Conservation (phyloP, 169 alveolate genomes). For the Eimeria tenella region DNA sequence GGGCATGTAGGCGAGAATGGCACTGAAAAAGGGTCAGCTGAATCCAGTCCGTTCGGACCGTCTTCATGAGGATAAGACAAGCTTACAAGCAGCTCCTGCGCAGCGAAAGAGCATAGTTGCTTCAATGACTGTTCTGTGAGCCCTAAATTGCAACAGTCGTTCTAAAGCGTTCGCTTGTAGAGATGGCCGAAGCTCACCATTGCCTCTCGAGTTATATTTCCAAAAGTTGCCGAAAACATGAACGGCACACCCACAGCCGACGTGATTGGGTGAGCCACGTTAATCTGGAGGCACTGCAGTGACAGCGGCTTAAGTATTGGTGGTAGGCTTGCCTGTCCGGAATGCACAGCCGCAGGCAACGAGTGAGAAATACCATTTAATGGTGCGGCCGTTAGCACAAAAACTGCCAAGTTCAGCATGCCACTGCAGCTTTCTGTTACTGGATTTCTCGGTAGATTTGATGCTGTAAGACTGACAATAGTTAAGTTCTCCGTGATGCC, state of each 20-base stretch:
- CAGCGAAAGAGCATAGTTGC: neutral
- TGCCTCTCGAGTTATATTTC: constrained; percentile 62
- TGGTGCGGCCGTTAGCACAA: too few species aligned
- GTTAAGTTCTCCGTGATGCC: constrained; percentile 57
- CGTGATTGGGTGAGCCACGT: constrained; percentile 31
- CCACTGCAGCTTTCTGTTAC: neutral
- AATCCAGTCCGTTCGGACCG: neutral
- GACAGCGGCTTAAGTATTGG: constrained; percentile 32
- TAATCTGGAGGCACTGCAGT: constrained; percentile 42
- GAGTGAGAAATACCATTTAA: too few species aligned
- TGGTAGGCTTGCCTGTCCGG: constrained; percentile 48
- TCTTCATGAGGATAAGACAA: constrained; percentile 14
- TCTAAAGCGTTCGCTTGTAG: too few species aligned
- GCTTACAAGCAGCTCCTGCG: constrained; percentile 59
- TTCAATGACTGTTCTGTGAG: neutral
- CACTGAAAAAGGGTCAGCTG: constrained; percentile 18
- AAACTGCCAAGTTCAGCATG: neutral
- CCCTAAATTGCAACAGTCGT: neutral
- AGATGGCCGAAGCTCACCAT: constrained; percentile 26
- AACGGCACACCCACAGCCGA: constrained; percentile 69
- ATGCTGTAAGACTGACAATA: neutral
- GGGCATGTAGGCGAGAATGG: constrained; percentile 38
- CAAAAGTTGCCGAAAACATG: constrained; percentile 58
- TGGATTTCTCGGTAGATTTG: too few species aligned
- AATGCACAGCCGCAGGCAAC: neutral